phyloP scores from a whole-genome alignment of 2,329 filamentous ascomycete species.

The Phyllosticta capitalensis region DNA sequence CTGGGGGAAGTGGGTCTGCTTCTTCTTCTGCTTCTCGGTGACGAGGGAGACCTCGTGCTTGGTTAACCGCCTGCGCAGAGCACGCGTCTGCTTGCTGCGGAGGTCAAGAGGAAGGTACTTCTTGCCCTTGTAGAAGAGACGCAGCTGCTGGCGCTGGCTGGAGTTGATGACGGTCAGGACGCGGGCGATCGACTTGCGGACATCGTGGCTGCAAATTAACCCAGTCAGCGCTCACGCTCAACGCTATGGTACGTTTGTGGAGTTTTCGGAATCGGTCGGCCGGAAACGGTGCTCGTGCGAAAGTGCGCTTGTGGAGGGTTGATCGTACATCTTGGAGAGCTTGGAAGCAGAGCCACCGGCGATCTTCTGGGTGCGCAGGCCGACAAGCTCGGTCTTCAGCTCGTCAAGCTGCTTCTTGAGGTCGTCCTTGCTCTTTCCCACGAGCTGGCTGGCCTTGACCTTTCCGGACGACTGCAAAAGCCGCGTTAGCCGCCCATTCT shows the following conservation, averaged over 20 bases:
- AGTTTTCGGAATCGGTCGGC: background rate
- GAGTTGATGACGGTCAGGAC: slow-evolving; percentile 99
- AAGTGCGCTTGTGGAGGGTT: slow-evolving; percentile 19
- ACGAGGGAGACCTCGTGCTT: slow-evolving; percentile 77
- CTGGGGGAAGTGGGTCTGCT: slow-evolving; percentile 89
- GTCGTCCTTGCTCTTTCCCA: slow-evolving; percentile 99
- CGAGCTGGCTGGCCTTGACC: slow-evolving; percentile 95
- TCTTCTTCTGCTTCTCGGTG: slow-evolving; percentile 96
- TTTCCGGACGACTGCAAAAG: slow-evolving; percentile 49
- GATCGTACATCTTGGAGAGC: slow-evolving; percentile 88
- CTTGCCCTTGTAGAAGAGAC: slow-evolving; percentile 99
- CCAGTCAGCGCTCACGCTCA: slow-evolving; percentile 10
- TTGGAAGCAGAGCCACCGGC: slow-evolving; percentile 84
- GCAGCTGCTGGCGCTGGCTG: slow-evolving; percentile 96
- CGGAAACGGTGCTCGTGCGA: background rate
- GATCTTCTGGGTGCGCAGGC: slow-evolving; percentile 98
- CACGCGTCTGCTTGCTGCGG: slow-evolving; percentile 95
- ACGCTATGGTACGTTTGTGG: background rate
- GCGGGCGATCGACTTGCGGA: slow-evolving; percentile 98
- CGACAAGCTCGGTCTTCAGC: slow-evolving; percentile 91
- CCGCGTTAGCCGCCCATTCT: slow-evolving; percentile 21
- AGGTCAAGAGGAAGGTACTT: slow-evolving; percentile 98
- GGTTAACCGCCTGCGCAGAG: slow-evolving; percentile 90
- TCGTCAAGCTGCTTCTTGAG: slow-evolving; percentile 90
- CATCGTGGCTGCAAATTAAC: slow-evolving; percentile 65